Conservation (phyloP, 2,329 filamentous ascomycete species). For the Claviceps maximensis region DNA sequence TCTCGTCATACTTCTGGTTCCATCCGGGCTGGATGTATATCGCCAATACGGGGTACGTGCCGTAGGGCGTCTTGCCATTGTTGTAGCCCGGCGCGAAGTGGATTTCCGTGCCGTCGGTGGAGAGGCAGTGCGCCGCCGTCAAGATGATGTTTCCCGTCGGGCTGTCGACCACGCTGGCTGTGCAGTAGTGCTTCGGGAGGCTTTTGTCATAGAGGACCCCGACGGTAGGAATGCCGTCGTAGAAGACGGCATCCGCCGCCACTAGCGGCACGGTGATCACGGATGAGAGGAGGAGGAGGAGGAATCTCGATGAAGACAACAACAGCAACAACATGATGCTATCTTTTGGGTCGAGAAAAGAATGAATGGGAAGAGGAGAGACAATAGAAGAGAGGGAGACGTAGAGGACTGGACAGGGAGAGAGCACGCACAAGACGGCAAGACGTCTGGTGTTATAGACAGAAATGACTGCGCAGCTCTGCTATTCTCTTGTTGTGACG, state of each 20-base stretch:
- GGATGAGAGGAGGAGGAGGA: neutral
- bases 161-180: constrained; percentile 7
- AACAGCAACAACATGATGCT: neutral
- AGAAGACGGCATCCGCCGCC: constrained; percentile 1
- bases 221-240: constrained; percentile 6
- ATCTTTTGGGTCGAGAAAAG: too few relatives aligned
- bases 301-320: neutral
- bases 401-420: too few relatives aligned
- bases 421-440: neutral
- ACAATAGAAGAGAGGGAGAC: too few relatives aligned
- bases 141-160: constrained; percentile 6
- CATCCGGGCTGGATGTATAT: constrained; percentile 3
- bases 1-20: constrained; percentile 4
- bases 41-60: constrained; percentile 6
- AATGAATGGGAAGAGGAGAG: too few relatives aligned
- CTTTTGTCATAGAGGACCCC: constrained; percentile 4
- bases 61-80: constrained; percentile 7
- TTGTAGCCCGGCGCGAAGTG: constrained; percentile 7
- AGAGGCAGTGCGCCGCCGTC: constrained; percentile 7
- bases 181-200: constrained; percentile 5
- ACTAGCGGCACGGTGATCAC: neutral
- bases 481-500: too few relatives aligned
- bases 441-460: too few relatives aligned
- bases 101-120: constrained; percentile 2
- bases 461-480: neutral